phyloP scores from a whole-genome alignment of 805 yeast genomes.

The Candida incommunis region DNA sequence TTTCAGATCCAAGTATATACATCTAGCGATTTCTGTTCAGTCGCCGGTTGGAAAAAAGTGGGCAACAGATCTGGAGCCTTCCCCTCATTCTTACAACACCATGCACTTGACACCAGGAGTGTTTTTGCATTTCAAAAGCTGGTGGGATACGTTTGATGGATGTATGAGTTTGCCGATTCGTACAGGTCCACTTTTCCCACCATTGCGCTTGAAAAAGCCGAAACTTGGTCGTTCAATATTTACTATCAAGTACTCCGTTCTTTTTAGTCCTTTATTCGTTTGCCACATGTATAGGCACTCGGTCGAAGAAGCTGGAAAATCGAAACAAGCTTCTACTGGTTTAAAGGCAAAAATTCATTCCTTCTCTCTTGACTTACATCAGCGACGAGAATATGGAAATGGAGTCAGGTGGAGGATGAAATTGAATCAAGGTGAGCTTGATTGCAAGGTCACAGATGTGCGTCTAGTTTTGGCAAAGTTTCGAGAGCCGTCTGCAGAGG shows the following conservation, averaged over 20 bases:
- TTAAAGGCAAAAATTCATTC: conserved; percentile 44
- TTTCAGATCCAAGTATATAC: conserved; percentile 72
- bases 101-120: conserved; percentile 64
- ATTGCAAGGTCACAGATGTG: conserved; percentile 53
- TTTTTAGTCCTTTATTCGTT: conserved; percentile 56
- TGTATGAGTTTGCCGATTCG: conserved; percentile 68
- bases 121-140: conserved; percentile 51
- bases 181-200: conserved; percentile 50
- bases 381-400: conserved; percentile 27
- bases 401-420: conserved; percentile 36
- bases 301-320: conserved; percentile 24
- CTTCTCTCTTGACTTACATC: conserved; percentile 55
- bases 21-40: conserved; percentile 44
- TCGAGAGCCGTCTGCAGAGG: conserved; percentile 4
- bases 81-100: conserved; percentile 38
- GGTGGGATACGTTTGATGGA: conserved; percentile 85
- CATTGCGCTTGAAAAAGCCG: conserved; percentile 22
- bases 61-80: conserved; percentile 3
- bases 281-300: conserved; percentile 50
- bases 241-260: conserved; percentile 69
- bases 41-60: conserved; percentile 23
- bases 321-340: conserved; percentile 44
- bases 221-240: conserved; percentile 65
- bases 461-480: conserved; percentile 52
- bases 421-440: conserved; percentile 56